phyloP scores from a whole-genome alignment of 257 asterid species.

The Cruciata laevipes region DNA sequence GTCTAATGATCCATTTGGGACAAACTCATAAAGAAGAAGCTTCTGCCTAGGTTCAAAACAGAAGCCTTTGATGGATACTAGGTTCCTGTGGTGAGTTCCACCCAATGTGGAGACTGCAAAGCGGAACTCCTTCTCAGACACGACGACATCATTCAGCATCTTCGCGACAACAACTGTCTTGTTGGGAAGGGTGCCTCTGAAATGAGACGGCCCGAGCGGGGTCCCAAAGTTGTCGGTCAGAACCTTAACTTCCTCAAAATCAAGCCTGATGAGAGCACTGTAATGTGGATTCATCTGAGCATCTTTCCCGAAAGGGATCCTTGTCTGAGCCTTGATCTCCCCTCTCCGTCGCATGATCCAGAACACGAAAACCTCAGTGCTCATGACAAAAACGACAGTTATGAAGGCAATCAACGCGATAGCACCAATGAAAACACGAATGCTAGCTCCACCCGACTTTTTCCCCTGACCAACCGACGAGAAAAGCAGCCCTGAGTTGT shows the following conservation, averaged over 20 bases:
- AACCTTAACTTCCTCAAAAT: constrained; percentile 45
- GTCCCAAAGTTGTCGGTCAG: constrained; percentile 35
- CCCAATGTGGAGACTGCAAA: constrained; percentile 41
- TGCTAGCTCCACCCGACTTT: constrained; percentile 19
- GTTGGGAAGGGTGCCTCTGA: constrained; percentile 45
- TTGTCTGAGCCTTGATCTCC: constrained; percentile 24
- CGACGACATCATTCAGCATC: constrained; percentile 32
- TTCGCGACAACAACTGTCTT: constrained; percentile 39
- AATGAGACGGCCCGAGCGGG: constrained; percentile 40
- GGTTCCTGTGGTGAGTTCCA: constrained; percentile 57
- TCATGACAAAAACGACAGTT: constrained; percentile 31
- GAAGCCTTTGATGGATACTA: constrained; percentile 51
- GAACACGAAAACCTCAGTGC: constrained; percentile 33
- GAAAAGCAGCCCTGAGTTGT: constrained; percentile 12
- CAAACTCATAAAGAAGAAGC: constrained; percentile 44
- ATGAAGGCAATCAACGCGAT: constrained; percentile 36
- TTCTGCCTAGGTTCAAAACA: constrained; percentile 46
- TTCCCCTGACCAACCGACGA: constrained; percentile 16
- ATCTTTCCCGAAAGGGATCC: constrained; percentile 53
- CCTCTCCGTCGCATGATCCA: constrained; percentile 33
- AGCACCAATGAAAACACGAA: constrained; percentile 29
- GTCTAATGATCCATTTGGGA: constrained; percentile 48
- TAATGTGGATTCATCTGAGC: constrained; percentile 47
- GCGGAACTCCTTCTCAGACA: constrained; percentile 58
- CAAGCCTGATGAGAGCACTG: constrained; percentile 40